Conservation (phyloP, 2,329 filamentous ascomycete species). For the Orbilia brochopaga region DNA sequence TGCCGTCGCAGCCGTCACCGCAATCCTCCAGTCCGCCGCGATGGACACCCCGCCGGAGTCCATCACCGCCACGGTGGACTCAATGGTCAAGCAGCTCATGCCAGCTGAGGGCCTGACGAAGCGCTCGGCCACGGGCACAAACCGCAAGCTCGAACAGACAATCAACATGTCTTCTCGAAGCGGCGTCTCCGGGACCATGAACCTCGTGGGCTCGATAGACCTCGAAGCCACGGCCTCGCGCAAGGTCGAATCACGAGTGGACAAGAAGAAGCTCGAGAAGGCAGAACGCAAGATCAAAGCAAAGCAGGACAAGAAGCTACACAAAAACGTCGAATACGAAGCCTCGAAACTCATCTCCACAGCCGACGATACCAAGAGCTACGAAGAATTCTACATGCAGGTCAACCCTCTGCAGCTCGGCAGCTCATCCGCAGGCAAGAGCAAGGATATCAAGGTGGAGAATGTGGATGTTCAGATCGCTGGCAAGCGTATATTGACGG, state of each 20-base stretch:
- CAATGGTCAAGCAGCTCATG: constrained; percentile 82
- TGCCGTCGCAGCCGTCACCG: constrained; percentile 82
- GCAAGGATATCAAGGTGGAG: constrained; percentile 98
- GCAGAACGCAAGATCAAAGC: constrained; percentile 96
- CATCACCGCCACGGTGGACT: constrained; percentile 82
- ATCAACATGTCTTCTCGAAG: constrained; percentile 92
- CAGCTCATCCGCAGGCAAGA: constrained; percentile 74
- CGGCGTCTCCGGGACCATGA: constrained; percentile 94
- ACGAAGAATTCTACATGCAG: constrained; percentile 99
- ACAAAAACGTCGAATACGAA: constrained; percentile 98
- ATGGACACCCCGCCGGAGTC: constrained; percentile 73
- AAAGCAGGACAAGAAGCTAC: constrained; percentile 97
- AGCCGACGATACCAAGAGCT: constrained; percentile 82
- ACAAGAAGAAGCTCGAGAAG: constrained; percentile 98
- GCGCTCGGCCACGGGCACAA: constrained; percentile 72
- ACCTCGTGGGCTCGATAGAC: constrained; percentile 80
- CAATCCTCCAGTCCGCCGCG: constrained; percentile 85
- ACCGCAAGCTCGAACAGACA: constrained; percentile 87
- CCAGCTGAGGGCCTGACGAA: constrained; percentile 62
- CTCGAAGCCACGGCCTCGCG: constrained; percentile 89
- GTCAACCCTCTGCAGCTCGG: constrained; percentile 95
- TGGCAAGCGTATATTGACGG: constrained; percentile 83
- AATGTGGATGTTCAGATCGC: constrained; percentile 93
- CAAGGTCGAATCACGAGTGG: constrained; percentile 96
- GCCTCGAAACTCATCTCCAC: constrained; percentile 86